phyloP scores from a whole-genome alignment of 2,329 filamentous ascomycete genomes.

The Cordyceps fumosorosea region DNA sequence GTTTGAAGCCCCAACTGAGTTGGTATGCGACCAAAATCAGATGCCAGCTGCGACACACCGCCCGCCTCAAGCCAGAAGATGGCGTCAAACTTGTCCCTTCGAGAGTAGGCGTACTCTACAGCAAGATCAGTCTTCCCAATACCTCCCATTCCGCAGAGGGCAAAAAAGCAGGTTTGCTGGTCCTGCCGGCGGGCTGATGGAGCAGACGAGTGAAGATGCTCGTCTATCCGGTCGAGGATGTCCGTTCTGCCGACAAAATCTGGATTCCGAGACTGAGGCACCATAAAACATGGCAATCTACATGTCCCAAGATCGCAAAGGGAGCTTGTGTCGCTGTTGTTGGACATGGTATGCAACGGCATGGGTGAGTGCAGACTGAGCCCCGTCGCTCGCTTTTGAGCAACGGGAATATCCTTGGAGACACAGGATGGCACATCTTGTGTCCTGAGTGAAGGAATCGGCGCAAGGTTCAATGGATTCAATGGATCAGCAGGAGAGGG shows the following conservation, averaged over 20 bases:
- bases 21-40: too few species aligned
- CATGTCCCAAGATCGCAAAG: too few species aligned
- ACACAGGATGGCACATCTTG: too few species aligned
- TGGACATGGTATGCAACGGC: too few species aligned
- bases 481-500: too few species aligned
- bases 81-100: not conserved
- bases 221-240: not conserved
- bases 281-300: not conserved
- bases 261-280: not conserved
- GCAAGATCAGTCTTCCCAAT: not conserved
- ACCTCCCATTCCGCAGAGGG: not conserved
- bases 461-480: too few species aligned
- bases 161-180: not conserved
- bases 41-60: not conserved
- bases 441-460: too few species aligned
- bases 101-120: not conserved
- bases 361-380: too few species aligned
- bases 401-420: too few species aligned
- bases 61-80: not conserved
- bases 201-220: not conserved
- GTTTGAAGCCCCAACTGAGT: not conserved
- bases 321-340: not conserved
- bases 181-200: not conserved
- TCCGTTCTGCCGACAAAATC: not conserved
- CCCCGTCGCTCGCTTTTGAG: too few species aligned